Base-by-base conservation (phyloP, 208 protist genomes). In the Trypanosoma caninum region DNA sequence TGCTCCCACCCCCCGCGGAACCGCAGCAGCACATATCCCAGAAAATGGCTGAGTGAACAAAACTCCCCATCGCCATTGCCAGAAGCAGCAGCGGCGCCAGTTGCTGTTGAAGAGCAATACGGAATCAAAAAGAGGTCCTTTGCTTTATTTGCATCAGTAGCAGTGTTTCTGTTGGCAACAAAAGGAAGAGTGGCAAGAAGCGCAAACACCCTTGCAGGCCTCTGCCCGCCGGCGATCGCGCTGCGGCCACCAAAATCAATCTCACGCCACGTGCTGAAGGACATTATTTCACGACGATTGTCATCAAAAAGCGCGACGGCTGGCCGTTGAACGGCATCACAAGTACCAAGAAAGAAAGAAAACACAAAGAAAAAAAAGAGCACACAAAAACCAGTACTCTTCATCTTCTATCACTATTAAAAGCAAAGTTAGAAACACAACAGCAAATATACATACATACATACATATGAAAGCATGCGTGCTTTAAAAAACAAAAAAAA, bases 1-100 rank as follows among this genome's bases (percentile, higher is more conserved):
- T 34, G 41, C 35, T 71, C 65, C 65, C 65, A 71, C 11, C 65
- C 65, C 25, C 57, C 65, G 33, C 65, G 65, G 45, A 71, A 65
- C 2, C 65, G 55, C 20, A 71, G 18, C 0, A 65, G 23, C 2
- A 71, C 28, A 48, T 60, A 63, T 14, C 57, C 65, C 28, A 46
- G 41, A 35, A 47, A 65, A n/a, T 59, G 45, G 11, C 30, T 46
- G 22, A 71, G 27, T 18, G 65, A 64, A 20, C 65, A 71, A 11
- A 27, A 28, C 16, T 57, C 57, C n/a, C 7, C 40, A 37, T n/a
- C n/a, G 3, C 4, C 28, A 28, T 35, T 34, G 14, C 1, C 11
- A n/a, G 35, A 1, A 3, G 28, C 22, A 9, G 18, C 18, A 40
- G 4, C 33, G 2, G 14, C 10, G n/a, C n/a, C n/a, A n/a, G n/a